Conservation (phyloP, 2,329 filamentous ascomycete genomes). For the Paecilomyces formosus region DNA sequence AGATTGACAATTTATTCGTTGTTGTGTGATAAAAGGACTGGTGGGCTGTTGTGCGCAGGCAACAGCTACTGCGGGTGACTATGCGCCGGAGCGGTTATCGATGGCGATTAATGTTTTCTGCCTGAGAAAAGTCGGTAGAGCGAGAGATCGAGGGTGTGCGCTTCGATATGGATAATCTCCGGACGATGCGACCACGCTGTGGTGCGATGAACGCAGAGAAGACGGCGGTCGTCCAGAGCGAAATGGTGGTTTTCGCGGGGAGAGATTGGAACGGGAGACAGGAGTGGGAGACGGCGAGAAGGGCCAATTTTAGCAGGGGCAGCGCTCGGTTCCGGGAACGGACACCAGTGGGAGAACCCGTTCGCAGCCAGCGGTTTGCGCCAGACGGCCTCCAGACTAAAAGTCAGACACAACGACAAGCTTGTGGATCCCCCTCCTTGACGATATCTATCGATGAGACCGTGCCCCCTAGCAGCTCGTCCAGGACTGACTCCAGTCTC, state of each 20-base stretch:
- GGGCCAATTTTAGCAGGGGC: conserved; percentile 2
- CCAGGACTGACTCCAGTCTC: background rate
- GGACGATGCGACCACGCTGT: conserved; percentile 47
- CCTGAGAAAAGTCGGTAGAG: conserved; percentile 12
- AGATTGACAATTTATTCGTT: background rate
- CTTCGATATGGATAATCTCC: conserved; percentile 14
- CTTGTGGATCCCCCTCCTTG: background rate
- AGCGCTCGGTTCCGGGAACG: conserved; percentile 2
- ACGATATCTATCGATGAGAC: background rate
- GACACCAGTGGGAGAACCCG: background rate
- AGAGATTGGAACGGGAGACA: background rate
- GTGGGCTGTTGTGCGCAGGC: conserved; percentile 9
- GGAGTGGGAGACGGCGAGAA: conserved; percentile 1
- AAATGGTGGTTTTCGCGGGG: conserved; percentile 8
- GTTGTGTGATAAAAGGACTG: conserved; percentile 7
- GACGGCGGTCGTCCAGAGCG: conserved; percentile 34
- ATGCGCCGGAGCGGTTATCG: conserved; percentile 26
- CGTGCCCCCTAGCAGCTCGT: background rate
- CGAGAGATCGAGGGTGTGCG: conserved; percentile 11
- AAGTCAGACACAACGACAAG: background rate
- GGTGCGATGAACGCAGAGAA: conserved; percentile 52
- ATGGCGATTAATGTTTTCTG: conserved; percentile 11
- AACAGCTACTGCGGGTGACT: conserved; percentile 9
- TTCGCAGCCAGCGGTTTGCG: background rate
- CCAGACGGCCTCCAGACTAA: background rate